These are phyloP conservation scores for Venturia pyrina DNA, from an alignment of 2,329 filamentous ascomycete genomes.

Conservation along the genomic window DNA sequence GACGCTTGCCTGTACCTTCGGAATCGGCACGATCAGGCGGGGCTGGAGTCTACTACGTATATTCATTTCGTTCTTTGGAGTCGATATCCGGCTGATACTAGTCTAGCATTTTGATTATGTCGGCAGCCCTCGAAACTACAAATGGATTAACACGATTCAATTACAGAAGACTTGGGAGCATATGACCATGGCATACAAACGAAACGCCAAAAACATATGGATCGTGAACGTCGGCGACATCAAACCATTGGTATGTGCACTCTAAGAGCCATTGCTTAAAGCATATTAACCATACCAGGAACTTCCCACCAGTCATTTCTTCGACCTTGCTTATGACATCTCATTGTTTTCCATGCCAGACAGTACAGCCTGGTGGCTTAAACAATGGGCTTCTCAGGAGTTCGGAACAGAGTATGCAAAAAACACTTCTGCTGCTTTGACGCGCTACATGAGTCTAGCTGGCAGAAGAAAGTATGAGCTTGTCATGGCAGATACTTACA, in stretches of 20 bases:
- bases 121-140: conserved; percentile 49
- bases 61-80: conserved; percentile 4
- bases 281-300: conserved; percentile 26
- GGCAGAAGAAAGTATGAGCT: conserved; percentile 42
- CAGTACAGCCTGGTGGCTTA: conserved; percentile 39
- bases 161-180: conserved; percentile 56
- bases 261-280: background rate
- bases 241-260: conserved; percentile 41
- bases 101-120: conserved; percentile 53
- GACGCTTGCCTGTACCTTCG: conserved; percentile 48
- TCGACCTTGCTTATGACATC: conserved; percentile 59
- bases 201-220: conserved; percentile 52
- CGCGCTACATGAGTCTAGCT: conserved; percentile 47
- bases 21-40: conserved; percentile 52
- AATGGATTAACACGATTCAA: conserved; percentile 54
- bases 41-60: conserved; percentile 53
- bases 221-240: conserved; percentile 59
- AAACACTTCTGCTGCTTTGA: conserved; percentile 42
- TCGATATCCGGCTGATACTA: background rate
- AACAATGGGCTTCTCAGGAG: conserved; percentile 46
- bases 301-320: conserved; percentile 56
- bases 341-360: conserved; percentile 37
- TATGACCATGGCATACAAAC: conserved; percentile 51
- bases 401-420: conserved; percentile 42
- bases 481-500: conserved; percentile 29